Percentiles rank a stretch among this genome's conserved stretches.
These are phyloP conservation scores for Alternaria atra DNA, from an alignment of 2,329 filamentous ascomycete genomes.

Conservation along the genomic window DNA sequence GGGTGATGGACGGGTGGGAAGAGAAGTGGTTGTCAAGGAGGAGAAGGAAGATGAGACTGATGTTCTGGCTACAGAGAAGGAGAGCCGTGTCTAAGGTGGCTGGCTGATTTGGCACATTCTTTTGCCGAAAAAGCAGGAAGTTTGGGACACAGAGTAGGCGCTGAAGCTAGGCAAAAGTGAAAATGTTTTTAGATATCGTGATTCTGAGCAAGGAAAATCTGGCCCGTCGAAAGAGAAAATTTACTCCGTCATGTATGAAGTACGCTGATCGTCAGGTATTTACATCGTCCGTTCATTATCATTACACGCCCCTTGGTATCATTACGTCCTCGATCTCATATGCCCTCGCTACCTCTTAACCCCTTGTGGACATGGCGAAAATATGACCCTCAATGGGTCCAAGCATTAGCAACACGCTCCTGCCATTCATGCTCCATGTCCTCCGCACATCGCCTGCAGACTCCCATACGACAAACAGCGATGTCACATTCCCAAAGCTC, in stretches of 20 bases:
- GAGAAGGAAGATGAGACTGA: neutral
- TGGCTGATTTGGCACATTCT: neutral
- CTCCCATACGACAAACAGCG: constrained; percentile 25
- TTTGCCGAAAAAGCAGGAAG: neutral
- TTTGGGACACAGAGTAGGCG: neutral
- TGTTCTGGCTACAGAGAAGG: neutral
- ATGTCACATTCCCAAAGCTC: constrained; percentile 34
- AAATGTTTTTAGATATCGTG: neutral
- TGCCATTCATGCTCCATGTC: constrained; percentile 30
- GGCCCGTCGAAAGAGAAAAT: neutral
- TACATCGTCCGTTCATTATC: neutral
- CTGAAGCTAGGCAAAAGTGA: neutral
- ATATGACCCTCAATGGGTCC: neutral
- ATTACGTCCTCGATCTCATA: neutral
- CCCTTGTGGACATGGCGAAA: neutral
- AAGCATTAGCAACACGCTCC: constrained; percentile 14
- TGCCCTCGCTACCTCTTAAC: neutral
- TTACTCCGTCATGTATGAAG: neutral
- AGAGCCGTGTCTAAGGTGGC: neutral
- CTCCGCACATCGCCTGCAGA: constrained; percentile 30
- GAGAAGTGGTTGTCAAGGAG: neutral
- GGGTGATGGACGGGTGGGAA: neutral
- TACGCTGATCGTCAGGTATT: neutral
- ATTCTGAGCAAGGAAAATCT: neutral
- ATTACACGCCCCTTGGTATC: neutral